Percentiles rank a stretch among this genome's conserved stretches.
phyloP scores from a whole-genome alignment of 768 basidiomycete genomes.

The Auricularia heimuer region DNA sequence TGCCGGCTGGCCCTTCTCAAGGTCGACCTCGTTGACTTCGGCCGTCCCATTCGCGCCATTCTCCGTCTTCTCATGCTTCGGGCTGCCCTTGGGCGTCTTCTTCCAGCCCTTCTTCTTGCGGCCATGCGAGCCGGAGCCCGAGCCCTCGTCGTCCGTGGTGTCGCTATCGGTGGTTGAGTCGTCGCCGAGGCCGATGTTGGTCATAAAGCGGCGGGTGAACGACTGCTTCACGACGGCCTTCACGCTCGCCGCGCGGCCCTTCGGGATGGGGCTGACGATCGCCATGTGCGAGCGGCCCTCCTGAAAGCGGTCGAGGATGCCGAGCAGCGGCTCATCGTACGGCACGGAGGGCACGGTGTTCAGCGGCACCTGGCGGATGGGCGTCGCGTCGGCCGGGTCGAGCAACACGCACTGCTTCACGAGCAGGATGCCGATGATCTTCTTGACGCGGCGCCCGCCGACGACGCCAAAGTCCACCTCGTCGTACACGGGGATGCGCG shows the following conservation, averaged over 20 bases:
- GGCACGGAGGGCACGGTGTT: conserved; percentile 84
- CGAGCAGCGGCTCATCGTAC: conserved; percentile 73
- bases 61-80: conserved; percentile 7
- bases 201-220: conserved; percentile 66
- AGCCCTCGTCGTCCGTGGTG: conserved; percentile 35
- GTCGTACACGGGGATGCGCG: conserved; percentile 74
- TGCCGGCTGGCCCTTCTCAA: conserved; percentile 17
- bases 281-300: conserved; percentile 90
- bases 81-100: conserved; percentile 14
- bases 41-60: conserved; percentile 11
- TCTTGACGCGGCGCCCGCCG: conserved; percentile 34
- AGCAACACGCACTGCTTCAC: conserved; percentile 85
- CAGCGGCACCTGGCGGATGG: conserved; percentile 71
- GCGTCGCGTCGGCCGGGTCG: conserved; percentile 76
- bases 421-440: conserved; percentile 76
- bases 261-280: conserved; percentile 44
- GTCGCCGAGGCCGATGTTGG: conserved; percentile 65
- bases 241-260: conserved; percentile 26
- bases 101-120: conserved; percentile 5
- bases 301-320: conserved; percentile 81
- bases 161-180: conserved; percentile 24
- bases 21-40: conserved; percentile 10
- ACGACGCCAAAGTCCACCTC: conserved; percentile 41
- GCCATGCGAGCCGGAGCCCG: conserved; percentile 10
- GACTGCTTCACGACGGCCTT: conserved; percentile 78